phyloP scores from a whole-genome alignment of 352 stramenopile species.

The Globisporangium iwayamae region DNA sequence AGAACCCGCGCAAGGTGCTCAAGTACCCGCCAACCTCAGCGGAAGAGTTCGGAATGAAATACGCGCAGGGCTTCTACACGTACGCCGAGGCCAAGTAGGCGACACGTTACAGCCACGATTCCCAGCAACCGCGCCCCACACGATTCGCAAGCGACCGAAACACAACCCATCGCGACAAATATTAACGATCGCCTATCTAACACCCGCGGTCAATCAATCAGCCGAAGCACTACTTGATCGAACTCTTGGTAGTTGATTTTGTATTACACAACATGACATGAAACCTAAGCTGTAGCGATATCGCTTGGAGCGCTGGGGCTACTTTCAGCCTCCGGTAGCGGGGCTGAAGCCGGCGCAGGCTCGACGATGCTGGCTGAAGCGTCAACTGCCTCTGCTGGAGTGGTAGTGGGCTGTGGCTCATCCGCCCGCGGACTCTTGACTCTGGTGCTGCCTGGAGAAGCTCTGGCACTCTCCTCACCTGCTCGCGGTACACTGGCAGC shows the following conservation, averaged over 20 bases:
- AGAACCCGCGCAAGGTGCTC: conserved; percentile 73
- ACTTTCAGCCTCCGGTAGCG: background rate
- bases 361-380: background rate
- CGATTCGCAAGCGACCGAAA: background rate
- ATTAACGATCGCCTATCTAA: background rate
- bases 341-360: background rate
- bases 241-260: background rate
- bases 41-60: conserved; percentile 73
- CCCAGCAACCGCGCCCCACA: background rate
- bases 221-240: background rate
- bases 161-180: background rate
- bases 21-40: conserved; percentile 63
- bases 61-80: conserved; percentile 82
- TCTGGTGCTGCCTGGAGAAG: background rate
- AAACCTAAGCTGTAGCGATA: background rate
- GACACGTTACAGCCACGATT: no score
- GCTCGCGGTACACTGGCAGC: background rate
- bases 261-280: background rate
- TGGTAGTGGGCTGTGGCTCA: background rate
- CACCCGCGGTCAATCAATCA: background rate
- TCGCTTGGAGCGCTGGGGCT: background rate
- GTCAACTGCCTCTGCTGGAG: background rate
- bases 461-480: background rate
- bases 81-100: conserved; percentile 74
- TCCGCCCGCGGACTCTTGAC: background rate